A percentile compares a stretch with the other conserved stretches of the same genome.
These are phyloP conservation scores for Posidonia australis DNA, from an alignment of 106 monocot genomes.

Conservation along the genomic window DNA sequence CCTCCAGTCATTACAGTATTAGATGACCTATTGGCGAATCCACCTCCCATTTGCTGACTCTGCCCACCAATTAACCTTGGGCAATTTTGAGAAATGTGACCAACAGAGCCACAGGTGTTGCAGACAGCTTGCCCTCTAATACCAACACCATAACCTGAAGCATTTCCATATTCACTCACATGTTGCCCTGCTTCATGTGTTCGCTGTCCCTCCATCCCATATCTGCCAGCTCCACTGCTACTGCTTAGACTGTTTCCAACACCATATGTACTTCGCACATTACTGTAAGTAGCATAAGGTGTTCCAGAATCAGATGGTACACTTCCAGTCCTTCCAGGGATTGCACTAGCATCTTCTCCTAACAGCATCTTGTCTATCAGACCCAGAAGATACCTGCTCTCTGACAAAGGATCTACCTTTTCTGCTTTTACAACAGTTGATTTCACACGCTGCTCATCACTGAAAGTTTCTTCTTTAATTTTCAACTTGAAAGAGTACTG, in stretches of 20 bases:
- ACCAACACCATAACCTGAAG: not conserved
- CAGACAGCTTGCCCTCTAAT: not conserved
- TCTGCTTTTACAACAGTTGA: conserved; percentile 72
- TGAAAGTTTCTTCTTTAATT: conserved; percentile 75
- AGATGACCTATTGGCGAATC: conserved; percentile 21
- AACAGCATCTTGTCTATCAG: conserved; percentile 39
- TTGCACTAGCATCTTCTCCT: conserved; percentile 25
- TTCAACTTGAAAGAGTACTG: conserved; percentile 73
- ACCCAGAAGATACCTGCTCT: conserved; percentile 51
- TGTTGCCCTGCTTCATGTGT: not conserved
- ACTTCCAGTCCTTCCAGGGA: conserved; percentile 5
- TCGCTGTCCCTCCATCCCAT: not conserved
- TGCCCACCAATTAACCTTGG: not conserved
- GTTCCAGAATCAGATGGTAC: conserved; percentile 15
- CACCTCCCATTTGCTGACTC: conserved; percentile 27
- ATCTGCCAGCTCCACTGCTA: not conserved
- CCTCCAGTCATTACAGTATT: conserved; percentile 10
- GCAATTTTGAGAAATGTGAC: conserved; percentile 6
- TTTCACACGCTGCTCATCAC: conserved; percentile 71
- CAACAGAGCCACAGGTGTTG: conserved; percentile 4
- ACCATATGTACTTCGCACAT: conserved; percentile 6
- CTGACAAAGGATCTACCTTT: conserved; percentile 48
- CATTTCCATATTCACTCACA: not conserved
- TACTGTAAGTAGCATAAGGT: conserved; percentile 11
- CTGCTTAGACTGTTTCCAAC: not conserved